A percentile compares a stretch with the other conserved stretches of the same genome.
Conservation (phyloP, 257 asterid genomes). For the Capsicum rhomboideum region DNA sequence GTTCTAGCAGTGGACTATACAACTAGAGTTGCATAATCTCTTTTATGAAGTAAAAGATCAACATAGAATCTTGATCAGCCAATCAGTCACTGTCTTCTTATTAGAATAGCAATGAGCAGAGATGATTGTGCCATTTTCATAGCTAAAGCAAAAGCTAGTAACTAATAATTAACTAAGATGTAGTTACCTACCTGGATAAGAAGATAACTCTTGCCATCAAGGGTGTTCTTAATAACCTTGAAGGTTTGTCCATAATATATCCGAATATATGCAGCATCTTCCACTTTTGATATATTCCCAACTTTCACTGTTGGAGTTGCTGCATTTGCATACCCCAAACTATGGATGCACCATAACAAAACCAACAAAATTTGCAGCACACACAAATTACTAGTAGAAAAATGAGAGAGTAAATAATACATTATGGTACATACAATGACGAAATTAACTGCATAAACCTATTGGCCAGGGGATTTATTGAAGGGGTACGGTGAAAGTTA, state of each 20-base stretch:
- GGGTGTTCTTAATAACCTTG: conserved; percentile 86
- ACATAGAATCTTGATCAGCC: too few relatives aligned
- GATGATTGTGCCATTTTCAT: neutral
- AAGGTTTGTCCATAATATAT: conserved; percentile 88
- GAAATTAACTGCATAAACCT: neutral
- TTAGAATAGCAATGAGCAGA: neutral
- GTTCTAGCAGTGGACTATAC: neutral
- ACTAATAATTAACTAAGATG: neutral
- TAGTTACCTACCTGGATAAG: conserved; percentile 89
- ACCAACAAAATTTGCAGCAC: conserved; percentile 20
- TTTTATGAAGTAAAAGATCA: neutral
- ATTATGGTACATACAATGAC: conserved; percentile 4
- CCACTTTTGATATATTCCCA: conserved; percentile 65
- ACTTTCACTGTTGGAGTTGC: conserved; percentile 39
- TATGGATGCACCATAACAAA: conserved; percentile 5
- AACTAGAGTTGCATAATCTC: neutral
- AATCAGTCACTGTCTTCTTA: neutral
- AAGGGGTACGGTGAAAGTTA: neutral
- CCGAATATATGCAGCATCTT: conserved; percentile 55
- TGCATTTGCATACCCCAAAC: conserved; percentile 13
- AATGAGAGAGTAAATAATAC: neutral
- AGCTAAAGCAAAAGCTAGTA: neutral
- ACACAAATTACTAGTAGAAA: neutral
- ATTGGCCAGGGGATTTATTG: neutral
- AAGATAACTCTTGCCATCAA: conserved; percentile 92